Conservation (phyloP, 352 stramenopile species). For the Pilasporangium apinafurcum region DNA sequence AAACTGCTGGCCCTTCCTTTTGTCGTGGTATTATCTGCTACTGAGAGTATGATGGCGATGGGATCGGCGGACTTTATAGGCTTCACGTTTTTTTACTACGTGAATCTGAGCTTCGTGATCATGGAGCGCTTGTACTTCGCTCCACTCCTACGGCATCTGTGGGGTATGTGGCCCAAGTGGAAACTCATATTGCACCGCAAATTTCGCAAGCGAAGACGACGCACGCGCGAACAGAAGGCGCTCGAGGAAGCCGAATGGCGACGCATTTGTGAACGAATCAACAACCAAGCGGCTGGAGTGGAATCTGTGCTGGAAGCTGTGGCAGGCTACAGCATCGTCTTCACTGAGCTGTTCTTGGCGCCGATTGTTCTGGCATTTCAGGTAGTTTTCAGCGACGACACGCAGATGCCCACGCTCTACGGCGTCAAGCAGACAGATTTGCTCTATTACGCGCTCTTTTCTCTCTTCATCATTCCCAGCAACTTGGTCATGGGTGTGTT, state of each 20-base stretch:
- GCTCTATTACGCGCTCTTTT: slow-evolving; percentile 94
- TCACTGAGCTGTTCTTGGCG: slow-evolving; percentile 82
- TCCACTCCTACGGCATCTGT: slow-evolving; percentile 75
- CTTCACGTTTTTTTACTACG: slow-evolving; percentile 93
- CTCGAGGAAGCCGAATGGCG: slow-evolving; percentile 90
- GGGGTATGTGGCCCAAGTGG: slow-evolving; percentile 89
- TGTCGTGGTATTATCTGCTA: slow-evolving; percentile 84
- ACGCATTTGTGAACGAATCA: slow-evolving; percentile 92
- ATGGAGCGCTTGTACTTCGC: slow-evolving; percentile 94
- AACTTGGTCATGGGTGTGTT: slow-evolving; percentile 92
- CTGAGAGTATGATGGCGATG: slow-evolving; percentile 94
- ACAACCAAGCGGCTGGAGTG: slow-evolving; percentile 89
- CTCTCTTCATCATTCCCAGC: slow-evolving; percentile 93
- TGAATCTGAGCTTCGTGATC: slow-evolving; percentile 90
- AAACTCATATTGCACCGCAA: slow-evolving; percentile 79
- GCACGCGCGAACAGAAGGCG: slow-evolving; percentile 91
- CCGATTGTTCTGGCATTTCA: slow-evolving; percentile 88
- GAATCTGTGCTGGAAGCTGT: slow-evolving; percentile 92
- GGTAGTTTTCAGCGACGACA: slow-evolving; percentile 86
- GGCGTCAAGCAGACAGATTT: slow-evolving; percentile 91
- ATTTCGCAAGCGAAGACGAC: slow-evolving; percentile 58
- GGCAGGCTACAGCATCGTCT: slow-evolving; percentile 87
- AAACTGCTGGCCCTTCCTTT: slow-evolving; percentile 90
- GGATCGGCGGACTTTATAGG: slow-evolving; percentile 93
- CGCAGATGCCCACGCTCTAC: slow-evolving; percentile 90